Percentiles rank a stretch among this genome's conserved stretches.
phyloP scores from a whole-genome alignment of 139 green algal species.

The Chlorokybus atmophyticus region DNA sequence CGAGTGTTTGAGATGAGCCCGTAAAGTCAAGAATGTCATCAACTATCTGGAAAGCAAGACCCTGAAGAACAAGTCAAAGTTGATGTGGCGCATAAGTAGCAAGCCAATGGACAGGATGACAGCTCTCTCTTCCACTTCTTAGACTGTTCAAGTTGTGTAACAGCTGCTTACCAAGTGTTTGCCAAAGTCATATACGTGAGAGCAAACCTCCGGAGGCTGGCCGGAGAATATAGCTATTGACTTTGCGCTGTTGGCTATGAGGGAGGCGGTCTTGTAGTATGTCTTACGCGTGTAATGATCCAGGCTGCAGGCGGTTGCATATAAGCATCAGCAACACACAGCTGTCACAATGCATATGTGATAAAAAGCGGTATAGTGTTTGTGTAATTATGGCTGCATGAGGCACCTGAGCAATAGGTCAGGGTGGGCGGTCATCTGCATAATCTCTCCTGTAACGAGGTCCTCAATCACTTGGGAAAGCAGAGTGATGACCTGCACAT shows the following conservation, averaged over 20 bases:
- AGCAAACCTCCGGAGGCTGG: slow-evolving; percentile 27
- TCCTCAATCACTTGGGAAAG: slow-evolving; percentile 85
- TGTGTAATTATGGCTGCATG: neutral
- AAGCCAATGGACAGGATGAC: too few relatives aligned
- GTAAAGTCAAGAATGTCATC: slow-evolving; percentile 95
- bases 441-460: slow-evolving; percentile 90
- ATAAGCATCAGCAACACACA: too few relatives aligned
- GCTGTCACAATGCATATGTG: too few relatives aligned
- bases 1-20: slow-evolving; percentile 49
- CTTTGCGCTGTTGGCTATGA: slow-evolving; percentile 82
- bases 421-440: slow-evolving; percentile 76
- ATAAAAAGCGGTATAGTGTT: too few relatives aligned
- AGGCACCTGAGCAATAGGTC: slow-evolving; percentile 42
- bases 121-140: too few relatives aligned
- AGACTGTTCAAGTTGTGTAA: too few relatives aligned
- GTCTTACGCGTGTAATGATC: slow-evolving; percentile 84
- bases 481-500: slow-evolving; percentile 56
- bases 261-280: slow-evolving; percentile 89
- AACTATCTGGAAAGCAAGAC: slow-evolving; percentile 91
- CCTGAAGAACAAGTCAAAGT: too few relatives aligned
- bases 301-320: slow-evolving; percentile 31
- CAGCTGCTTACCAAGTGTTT: slow-evolving; percentile 66
- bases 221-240: slow-evolving; percentile 63
- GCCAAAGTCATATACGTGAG: slow-evolving; percentile 59
- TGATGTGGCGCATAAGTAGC: too few relatives aligned